Evolutionary conservation across 176 grass and related monocot species (phyloP).

Genomic region (Carex kokanica): DNA sequence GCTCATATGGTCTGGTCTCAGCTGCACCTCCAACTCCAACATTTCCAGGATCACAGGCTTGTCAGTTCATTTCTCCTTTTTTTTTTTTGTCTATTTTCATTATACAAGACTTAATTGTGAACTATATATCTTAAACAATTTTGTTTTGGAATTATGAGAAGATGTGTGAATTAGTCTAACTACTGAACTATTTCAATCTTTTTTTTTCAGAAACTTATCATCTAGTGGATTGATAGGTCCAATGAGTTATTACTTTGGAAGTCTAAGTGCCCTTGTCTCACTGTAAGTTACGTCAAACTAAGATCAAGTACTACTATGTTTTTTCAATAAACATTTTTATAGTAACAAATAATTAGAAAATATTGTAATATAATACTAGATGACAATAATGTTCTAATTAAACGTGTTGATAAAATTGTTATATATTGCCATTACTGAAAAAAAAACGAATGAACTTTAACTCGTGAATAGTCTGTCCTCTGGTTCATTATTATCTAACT

Average conservation of each 20-base stretch:
- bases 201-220: slow-evolving; percentile 30
- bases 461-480: no score
- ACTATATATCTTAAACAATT: background rate
- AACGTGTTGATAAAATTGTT: no score
- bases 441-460: no score
- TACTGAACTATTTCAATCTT: background rate
- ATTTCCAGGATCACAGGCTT: slow-evolving; percentile 1
- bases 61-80: background rate
- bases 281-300: background rate
- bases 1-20: background rate
- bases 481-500: no score
- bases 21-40: background rate
- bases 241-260: slow-evolving; percentile 12
- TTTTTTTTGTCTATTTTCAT: background rate
- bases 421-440: no score
- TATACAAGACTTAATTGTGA: background rate
- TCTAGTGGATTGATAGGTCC: slow-evolving; percentile 31
- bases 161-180: background rate
- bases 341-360: no score
- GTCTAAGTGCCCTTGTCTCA: background rate
- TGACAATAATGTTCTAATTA: no score
- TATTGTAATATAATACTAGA: no score
- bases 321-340: background rate
- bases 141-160: background rate
- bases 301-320: background rate